A percentile compares a stretch with the other conserved stretches of the same genome.
Conservation (phyloP, 2,329 filamentous ascomycete genomes). For the Magnaporthales sp. region DNA sequence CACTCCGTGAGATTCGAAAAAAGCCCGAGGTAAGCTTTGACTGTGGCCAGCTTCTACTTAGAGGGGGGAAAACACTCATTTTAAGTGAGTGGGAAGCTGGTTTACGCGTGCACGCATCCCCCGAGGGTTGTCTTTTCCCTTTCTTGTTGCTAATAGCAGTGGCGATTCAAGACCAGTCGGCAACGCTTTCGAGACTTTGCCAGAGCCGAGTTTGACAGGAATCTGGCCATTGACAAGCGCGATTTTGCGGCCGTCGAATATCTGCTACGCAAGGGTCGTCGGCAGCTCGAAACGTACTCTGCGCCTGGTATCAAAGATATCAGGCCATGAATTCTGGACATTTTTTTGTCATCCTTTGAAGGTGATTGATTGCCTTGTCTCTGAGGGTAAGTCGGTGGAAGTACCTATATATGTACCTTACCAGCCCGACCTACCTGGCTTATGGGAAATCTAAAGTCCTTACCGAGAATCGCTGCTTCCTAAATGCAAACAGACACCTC, state of each 20-base stretch:
- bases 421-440: background rate
- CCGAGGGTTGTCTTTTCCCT: background rate
- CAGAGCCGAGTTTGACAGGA: constrained; percentile 70
- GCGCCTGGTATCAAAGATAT: constrained; percentile 75
- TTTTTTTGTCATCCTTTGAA: background rate
- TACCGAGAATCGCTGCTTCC: background rate
- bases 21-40: constrained; percentile 59
- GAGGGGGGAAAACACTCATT: background rate
- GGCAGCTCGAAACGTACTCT: constrained; percentile 77
- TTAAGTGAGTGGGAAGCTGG: background rate
- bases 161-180: constrained; percentile 37
- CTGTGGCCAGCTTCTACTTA: background rate
- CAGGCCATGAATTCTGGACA: constrained; percentile 21
- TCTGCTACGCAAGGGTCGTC: constrained; percentile 68
- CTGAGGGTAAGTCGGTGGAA: background rate
- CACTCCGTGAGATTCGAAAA: constrained; percentile 68
- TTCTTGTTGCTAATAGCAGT: background rate
- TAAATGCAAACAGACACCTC: background rate
- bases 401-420: background rate
- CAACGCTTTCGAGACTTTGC: constrained; percentile 56
- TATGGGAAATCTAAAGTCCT: background rate
- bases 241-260: constrained; percentile 85
- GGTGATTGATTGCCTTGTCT: background rate
- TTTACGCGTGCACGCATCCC: background rate
- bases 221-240: constrained; percentile 63